These are phyloP conservation scores for Fusarium subglutinans DNA, from an alignment of 2,329 filamentous ascomycete genomes.

Conservation along the genomic window DNA sequence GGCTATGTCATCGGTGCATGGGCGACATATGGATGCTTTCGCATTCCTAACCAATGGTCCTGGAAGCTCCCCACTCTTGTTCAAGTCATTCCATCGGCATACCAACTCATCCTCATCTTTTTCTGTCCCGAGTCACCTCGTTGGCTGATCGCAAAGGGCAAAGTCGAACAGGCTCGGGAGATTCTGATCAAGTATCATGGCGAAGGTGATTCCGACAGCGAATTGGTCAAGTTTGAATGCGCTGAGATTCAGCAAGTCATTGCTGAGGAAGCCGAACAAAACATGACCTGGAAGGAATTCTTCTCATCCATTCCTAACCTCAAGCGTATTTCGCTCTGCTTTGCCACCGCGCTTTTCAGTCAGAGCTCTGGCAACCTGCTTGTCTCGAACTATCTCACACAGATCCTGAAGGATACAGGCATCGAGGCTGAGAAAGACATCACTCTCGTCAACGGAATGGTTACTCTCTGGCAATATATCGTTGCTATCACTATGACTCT, in stretches of 20 bases:
- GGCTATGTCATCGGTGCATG: slow-evolving; percentile 37
- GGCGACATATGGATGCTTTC: slow-evolving; percentile 39
- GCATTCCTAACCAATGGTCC: slow-evolving; percentile 29
- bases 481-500: slow-evolving; percentile 50
- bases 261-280: slow-evolving; percentile 53
- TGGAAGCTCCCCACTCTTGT: slow-evolving; percentile 56
- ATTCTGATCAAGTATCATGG: slow-evolving; percentile 64
- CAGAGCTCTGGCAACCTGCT: slow-evolving; percentile 54
- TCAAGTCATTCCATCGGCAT: slow-evolving; percentile 57
- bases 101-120: slow-evolving; percentile 55
- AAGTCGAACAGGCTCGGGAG: slow-evolving; percentile 57
- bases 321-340: slow-evolving; percentile 53
- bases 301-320: slow-evolving; percentile 51
- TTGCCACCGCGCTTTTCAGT: slow-evolving; percentile 52
- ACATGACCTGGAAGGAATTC: slow-evolving; percentile 55
- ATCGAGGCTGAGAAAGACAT: slow-evolving; percentile 50
- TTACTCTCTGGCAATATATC: slow-evolving; percentile 55
- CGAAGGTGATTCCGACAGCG: slow-evolving; percentile 54
- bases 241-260: slow-evolving; percentile 61
- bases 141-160: slow-evolving; percentile 64
- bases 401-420: slow-evolving; percentile 52
- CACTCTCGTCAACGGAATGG: slow-evolving; percentile 54
- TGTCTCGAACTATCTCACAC: slow-evolving; percentile 54
- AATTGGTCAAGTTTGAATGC: slow-evolving; percentile 58
- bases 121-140: slow-evolving; percentile 69